phyloP scores from a whole-genome alignment of 2,329 filamentous ascomycete genomes.

The Atkinsonella texensis region DNA sequence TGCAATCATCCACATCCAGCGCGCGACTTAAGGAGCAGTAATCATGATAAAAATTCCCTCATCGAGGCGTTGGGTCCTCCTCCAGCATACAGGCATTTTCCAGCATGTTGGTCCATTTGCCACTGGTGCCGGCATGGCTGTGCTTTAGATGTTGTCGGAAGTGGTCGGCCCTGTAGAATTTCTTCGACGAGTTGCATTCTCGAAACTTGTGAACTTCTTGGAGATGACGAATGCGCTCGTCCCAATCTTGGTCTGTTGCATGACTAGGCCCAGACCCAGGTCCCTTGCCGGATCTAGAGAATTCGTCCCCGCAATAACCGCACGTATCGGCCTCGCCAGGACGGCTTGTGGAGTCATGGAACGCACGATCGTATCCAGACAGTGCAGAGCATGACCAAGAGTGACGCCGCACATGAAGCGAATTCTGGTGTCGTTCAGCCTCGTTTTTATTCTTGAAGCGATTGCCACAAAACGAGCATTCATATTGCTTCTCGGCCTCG shows the following conservation, averaged over 20 bases:
- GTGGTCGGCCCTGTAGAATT: constrained; percentile 94
- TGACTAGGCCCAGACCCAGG: constrained; percentile 25
- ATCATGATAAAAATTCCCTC: constrained; percentile 5
- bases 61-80: constrained; percentile 43
- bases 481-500: constrained; percentile 92
- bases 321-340: constrained; percentile 67
- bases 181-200: constrained; percentile 96
- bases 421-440: constrained; percentile 91
- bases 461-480: constrained; percentile 83
- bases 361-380: constrained; percentile 64
- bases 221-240: constrained; percentile 72
- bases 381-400: constrained; percentile 96
- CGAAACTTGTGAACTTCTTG: constrained; percentile 91
- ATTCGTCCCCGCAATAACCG: constrained; percentile 93
- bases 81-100: constrained; percentile 95
- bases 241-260: constrained; percentile 77
- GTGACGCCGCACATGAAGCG: constrained; percentile 79
- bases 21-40: not conserved
- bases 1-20: not conserved
- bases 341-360: constrained; percentile 64
- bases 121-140: constrained; percentile 88
- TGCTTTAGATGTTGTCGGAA: constrained; percentile 98
- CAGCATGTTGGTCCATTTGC: constrained; percentile 98
- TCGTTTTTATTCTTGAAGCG: constrained; percentile 99
- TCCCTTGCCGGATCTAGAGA: constrained; percentile 40